phyloP scores from a whole-genome alignment of 768 basidiomycete genomes.

The Erythrobasidium yunnanense region DNA sequence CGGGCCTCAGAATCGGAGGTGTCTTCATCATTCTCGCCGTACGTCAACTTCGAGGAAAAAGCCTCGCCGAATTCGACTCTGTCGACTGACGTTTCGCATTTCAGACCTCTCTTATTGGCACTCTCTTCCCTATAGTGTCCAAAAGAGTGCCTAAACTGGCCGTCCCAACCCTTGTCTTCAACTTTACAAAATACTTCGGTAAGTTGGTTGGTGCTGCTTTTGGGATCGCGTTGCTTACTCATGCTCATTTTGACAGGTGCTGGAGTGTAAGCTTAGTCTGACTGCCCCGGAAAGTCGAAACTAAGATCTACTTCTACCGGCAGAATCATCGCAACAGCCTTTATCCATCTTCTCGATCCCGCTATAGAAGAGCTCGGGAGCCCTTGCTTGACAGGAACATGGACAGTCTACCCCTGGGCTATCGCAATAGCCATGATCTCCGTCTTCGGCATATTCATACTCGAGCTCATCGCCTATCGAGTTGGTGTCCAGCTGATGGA shows the following conservation, averaged over 20 bases:
- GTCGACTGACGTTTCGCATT: neutral
- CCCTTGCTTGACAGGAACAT: conserved; percentile 57
- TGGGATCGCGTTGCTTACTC: too few species aligned
- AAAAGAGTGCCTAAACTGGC: neutral
- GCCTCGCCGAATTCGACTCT: neutral
- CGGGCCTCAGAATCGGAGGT: conserved; percentile 26
- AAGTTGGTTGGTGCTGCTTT: too few species aligned
- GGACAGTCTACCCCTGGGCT: conserved; percentile 44
- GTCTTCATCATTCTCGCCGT: conserved; percentile 33
- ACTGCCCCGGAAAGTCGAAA: neutral
- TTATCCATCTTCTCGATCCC: conserved; percentile 65
- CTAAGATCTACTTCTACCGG: neutral
- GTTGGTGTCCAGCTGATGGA: conserved; percentile 22
- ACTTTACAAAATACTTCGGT: conserved; percentile 30
- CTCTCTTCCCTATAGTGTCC: conserved; percentile 28
- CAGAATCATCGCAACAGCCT: conserved; percentile 27
- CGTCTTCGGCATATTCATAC: conserved; percentile 70
- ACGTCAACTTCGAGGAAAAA: too few species aligned
- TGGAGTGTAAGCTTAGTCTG: conserved; percentile 10
- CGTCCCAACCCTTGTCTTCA: conserved; percentile 22
- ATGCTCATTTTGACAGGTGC: too few species aligned
- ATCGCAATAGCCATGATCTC: conserved; percentile 52
- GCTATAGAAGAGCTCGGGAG: conserved; percentile 61
- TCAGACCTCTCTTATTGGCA: conserved; percentile 17
- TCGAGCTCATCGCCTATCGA: conserved; percentile 76